phyloP scores from a whole-genome alignment of 2,329 filamentous ascomycete species.

The Mollisia scopiformis region DNA sequence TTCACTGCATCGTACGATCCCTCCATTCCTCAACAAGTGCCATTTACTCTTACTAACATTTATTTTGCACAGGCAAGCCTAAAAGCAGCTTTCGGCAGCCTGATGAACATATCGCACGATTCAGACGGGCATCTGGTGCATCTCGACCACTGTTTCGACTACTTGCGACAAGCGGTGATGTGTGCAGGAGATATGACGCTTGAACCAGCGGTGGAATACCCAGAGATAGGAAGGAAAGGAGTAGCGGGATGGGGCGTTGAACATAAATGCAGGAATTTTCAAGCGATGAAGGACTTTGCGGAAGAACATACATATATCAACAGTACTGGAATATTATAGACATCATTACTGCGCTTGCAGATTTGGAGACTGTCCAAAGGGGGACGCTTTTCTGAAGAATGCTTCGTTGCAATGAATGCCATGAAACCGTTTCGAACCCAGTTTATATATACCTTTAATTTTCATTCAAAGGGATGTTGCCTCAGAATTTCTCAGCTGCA shows the following conservation, averaged over 20 bases:
- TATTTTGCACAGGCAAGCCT: slow-evolving; percentile 9
- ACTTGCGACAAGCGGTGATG: slow-evolving; percentile 22
- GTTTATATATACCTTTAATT: neutral
- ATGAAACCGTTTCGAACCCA: too few species aligned
- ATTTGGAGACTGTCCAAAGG: neutral
- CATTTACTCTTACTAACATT: neutral
- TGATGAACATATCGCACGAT: neutral
- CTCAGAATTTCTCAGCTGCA: slow-evolving; percentile 49
- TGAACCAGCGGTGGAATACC: slow-evolving; percentile 7
- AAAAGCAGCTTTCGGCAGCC: slow-evolving; percentile 16
- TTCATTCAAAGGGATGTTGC: neutral
- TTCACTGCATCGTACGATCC: slow-evolving; percentile 17
- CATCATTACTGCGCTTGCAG: neutral
- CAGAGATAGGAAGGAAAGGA: neutral
- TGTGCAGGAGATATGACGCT: slow-evolving; percentile 24
- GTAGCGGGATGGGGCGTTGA: slow-evolving; percentile 19
- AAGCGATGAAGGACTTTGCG: slow-evolving; percentile 14
- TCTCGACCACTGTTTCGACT: slow-evolving; percentile 23
- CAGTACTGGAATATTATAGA: slow-evolving; percentile 12
- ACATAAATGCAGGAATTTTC: slow-evolving; percentile 16
- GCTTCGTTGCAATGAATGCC: too few species aligned
- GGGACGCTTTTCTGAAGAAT: too few species aligned
- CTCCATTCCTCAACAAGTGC: neutral
- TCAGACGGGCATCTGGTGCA: neutral
- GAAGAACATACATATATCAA: slow-evolving; percentile 11